Base-by-base conservation (phyloP, 768 basidiomycete genomes). In the Psilocybe cyanescens region DNA sequence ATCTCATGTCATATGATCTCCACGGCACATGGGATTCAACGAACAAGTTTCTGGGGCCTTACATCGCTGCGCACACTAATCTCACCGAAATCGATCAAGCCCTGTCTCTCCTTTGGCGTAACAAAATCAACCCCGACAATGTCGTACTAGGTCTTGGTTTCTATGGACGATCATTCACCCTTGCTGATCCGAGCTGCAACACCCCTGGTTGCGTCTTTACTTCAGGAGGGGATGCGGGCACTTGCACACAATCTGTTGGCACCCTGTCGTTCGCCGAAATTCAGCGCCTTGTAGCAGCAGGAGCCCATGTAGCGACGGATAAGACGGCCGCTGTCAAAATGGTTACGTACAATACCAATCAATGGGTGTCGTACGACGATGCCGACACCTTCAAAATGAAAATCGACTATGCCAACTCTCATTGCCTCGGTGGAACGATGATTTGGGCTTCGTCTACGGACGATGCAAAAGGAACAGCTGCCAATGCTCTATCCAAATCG, bases 1-100 rank as follows among this genome's bases (percentile, higher is more conserved):
- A 51, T 35, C 16, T 33, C 7, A 59, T 59, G 58, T 52, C 58
- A 7, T 59, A 59, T n/a, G 58, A 59, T 47, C 58, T 59, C 9
- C 58, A 59, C 45, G 58, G 58, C 14, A 16, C 16, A n/a, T 59
- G 58, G 58, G 58, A 59, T 51, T 35, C 37, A 44, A 53, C 17
- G 4, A 51, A 59, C 31, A 16, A 9, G 8, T 47, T 9, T 16
- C 8, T 47, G 6, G 46, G 46, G 16, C 8, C 8, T 16, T 6
- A 9, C 16, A 16, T 47, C 46, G 8, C 8, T 6, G 58, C 49
- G 46, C 11, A 59, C 53, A 50, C 49, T 31, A 47, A 59, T 59
- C 46, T 47, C 16, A 47, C 46, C n/a, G 17, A 47, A 16, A 47
- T 47, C 9, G 14, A 7, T 16, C 46, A 47, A 16, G 8, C 46